These are phyloP conservation scores for Karstenula rhodostoma DNA, from an alignment of 2,329 filamentous ascomycete genomes.

Conservation along the genomic window DNA sequence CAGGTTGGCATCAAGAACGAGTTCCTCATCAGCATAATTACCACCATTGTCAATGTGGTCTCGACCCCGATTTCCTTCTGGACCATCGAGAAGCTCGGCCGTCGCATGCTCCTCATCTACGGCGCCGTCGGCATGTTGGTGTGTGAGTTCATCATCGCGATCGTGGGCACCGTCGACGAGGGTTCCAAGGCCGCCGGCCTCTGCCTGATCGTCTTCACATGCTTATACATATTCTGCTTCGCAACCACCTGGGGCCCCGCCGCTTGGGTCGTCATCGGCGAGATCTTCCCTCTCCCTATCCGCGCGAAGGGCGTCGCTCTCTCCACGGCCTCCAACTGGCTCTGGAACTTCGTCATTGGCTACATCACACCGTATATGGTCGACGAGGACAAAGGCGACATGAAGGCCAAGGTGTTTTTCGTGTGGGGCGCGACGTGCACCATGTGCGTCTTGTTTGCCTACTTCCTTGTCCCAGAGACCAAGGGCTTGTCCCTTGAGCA, in stretches of 20 bases:
- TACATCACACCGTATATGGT: conserved; percentile 76
- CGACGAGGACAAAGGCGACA: conserved; percentile 66
- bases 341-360: conserved; percentile 76
- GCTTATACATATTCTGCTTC: conserved; percentile 93
- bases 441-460: conserved; percentile 70
- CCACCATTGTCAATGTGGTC: conserved; percentile 85
- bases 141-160: conserved; percentile 87
- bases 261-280: conserved; percentile 77
- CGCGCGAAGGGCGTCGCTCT: conserved; percentile 86
- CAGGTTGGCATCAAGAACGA: conserved; percentile 77
- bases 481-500: conserved; percentile 80
- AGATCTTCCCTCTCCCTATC: conserved; percentile 90
- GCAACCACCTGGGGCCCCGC: conserved; percentile 87
- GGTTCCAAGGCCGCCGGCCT: conserved; percentile 60
- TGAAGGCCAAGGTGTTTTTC: conserved; percentile 65
- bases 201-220: conserved; percentile 81
- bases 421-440: conserved; percentile 63
- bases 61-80: conserved; percentile 90
- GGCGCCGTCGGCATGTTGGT: conserved; percentile 84
- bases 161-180: conserved; percentile 59
- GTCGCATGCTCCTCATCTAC: conserved; percentile 79
- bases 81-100: conserved; percentile 82
- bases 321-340: conserved; percentile 89
- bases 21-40: conserved; percentile 86
- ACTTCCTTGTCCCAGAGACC: conserved; percentile 78